phyloP scores from a whole-genome alignment of 2,329 filamentous ascomycete species.

The Penicillium sp. region DNA sequence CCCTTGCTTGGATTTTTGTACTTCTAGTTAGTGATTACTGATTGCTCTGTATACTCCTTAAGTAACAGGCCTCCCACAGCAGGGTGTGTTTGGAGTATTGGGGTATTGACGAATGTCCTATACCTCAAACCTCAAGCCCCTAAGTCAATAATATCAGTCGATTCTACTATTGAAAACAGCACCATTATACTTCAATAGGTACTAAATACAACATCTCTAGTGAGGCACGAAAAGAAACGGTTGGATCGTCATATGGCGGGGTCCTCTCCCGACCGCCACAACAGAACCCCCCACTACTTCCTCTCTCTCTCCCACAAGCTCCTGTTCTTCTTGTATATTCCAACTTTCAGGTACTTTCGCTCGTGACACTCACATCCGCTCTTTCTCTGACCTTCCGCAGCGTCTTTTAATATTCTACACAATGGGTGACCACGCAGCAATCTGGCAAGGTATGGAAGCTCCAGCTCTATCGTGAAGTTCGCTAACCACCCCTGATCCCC shows the following conservation, averaged over 20 bases:
- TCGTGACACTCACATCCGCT: conserved; percentile 1
- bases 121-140: too few relatives aligned
- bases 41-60: background rate
- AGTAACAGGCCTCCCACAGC: too few relatives aligned
- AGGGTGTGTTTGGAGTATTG: too few relatives aligned
- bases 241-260: conserved; percentile 15
- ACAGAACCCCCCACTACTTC: conserved; percentile 7
- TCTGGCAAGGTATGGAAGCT: conserved; percentile 36
- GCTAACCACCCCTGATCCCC: conserved; percentile 21
- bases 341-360: conserved; percentile 4
- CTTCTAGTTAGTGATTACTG: background rate
- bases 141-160: too few relatives aligned
- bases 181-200: too few relatives aligned
- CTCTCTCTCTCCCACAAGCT: conserved; percentile 5
- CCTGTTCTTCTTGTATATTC: conserved; percentile 10
- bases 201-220: too few relatives aligned
- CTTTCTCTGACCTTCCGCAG: conserved; percentile 1
- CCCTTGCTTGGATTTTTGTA: background rate
- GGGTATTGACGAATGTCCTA: too few relatives aligned
- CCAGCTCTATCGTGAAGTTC: conserved; percentile 1
- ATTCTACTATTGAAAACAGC: too few relatives aligned
- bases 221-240: conserved; percentile 1
- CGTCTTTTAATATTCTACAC: conserved; percentile 7
- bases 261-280: conserved; percentile 14
- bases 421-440: conserved; percentile 39